Percentiles rank a stretch among this genome's conserved stretches.
Conservation (phyloP, 306 rosid genomes). For the Chamaecrista fasciculata region DNA sequence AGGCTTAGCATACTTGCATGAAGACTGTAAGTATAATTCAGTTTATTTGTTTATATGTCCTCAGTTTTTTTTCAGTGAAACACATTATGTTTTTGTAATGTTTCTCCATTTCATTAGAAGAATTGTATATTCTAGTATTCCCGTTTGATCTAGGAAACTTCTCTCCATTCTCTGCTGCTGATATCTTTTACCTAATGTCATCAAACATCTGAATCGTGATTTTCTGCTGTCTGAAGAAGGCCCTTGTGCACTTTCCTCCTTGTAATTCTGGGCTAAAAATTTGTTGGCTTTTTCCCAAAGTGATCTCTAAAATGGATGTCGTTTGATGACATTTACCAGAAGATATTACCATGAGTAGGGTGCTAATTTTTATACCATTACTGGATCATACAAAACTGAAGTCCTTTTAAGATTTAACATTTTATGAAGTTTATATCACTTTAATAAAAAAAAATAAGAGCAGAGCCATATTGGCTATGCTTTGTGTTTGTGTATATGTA, state of each 20-base stretch:
- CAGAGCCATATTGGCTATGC: background rate
- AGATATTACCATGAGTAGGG: background rate
- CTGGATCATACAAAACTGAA: background rate
- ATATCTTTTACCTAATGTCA: background rate
- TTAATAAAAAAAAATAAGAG: background rate
- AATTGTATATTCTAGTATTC: background rate
- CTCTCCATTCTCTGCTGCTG: background rate
- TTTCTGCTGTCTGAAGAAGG: background rate
- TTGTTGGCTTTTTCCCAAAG: background rate
- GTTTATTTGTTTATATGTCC: background rate
- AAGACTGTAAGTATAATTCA: slow-evolving; percentile 64
- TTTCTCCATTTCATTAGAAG: slow-evolving; percentile 4
- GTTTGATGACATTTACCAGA: slow-evolving; percentile 6
- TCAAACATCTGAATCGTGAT: background rate
- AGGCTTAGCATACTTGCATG: slow-evolving; percentile 88
- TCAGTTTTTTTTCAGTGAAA: background rate
- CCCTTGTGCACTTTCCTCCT: background rate
- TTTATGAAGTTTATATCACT: background rate
- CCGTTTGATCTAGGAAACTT: background rate
- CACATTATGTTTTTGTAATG: background rate
- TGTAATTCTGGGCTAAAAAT: background rate
- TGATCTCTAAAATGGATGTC: background rate
- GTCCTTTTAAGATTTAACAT: background rate
- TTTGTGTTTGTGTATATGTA: background rate
- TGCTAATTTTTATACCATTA: background rate